Conservation (phyloP, 139 green algal genomes). For the Edaphochlamys debaryana region DNA sequence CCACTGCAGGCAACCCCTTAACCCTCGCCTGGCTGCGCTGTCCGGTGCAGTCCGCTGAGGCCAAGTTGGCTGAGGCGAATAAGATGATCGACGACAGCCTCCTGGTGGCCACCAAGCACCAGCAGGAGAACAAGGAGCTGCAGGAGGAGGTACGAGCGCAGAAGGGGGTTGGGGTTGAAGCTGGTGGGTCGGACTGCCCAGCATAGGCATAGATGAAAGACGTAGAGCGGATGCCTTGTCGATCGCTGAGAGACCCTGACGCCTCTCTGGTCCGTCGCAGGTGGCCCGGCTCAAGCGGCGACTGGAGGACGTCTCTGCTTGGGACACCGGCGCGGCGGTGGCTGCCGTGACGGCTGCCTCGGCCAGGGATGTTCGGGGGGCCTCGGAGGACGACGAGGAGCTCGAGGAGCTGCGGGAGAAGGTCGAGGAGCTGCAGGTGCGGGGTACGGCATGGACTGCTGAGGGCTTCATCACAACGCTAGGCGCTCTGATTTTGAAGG, state of each 20-base stretch:
- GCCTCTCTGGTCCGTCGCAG: too few relatives aligned
- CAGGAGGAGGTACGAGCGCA: conserved; percentile 29
- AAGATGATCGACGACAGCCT: conserved; percentile 49
- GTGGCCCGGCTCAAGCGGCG: conserved; percentile 14
- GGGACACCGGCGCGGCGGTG: conserved; percentile 18
- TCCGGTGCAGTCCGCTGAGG: conserved; percentile 35
- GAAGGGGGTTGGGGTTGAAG: too few relatives aligned
- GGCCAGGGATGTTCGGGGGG: neutral
- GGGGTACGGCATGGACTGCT: neutral
- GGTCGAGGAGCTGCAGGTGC: conserved; percentile 25
- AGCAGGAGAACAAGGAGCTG: conserved; percentile 49
- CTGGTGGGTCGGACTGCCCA: too few relatives aligned
- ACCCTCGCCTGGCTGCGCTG: too few relatives aligned
- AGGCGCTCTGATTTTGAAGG: too few relatives aligned
- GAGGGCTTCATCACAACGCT: too few relatives aligned
- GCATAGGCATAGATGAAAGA: too few relatives aligned
- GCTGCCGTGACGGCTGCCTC: neutral
- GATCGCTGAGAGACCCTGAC: too few relatives aligned
- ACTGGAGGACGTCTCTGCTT: conserved; percentile 5
- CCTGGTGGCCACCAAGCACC: conserved; percentile 44
- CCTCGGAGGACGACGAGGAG: conserved; percentile 9
- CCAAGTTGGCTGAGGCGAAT: conserved; percentile 45
- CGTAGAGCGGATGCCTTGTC: too few relatives aligned
- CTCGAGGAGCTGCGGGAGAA: conserved; percentile 38
- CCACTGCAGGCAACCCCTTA: too few relatives aligned